Evolutionary conservation across 176 grass and related monocot species (phyloP), one percentile per base, ranked within the genome.

Genomic region (Lolium perenne): DNA sequence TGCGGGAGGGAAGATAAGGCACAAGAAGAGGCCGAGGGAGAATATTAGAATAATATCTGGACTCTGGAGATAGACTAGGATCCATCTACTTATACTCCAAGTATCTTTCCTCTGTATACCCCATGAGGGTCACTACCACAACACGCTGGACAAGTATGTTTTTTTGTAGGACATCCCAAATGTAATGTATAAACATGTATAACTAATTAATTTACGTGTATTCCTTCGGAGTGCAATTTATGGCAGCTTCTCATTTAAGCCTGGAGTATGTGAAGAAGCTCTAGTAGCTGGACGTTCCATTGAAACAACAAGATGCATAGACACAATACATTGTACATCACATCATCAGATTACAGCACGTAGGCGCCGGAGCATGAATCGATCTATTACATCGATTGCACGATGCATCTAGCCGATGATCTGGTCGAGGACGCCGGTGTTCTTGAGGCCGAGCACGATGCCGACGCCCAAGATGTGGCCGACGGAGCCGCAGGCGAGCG

Each of bases 391-490:
- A 81, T 6, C 14, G 21, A 63, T 14, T 9, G 38, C 67, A 6
- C 12, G n/a, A 74, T 48, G 71, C 11, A 74, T 26, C 80, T 87
- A 91, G 81, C 85, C 81, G 85, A 91, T 10, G 81, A 93, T 95
- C 82, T 95, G 87, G 86, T 89, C 88, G 38, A 98, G 68, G 38
- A 67, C 74, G 65, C 96, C 96, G 78, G 83, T 61, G 88, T 85
- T 95, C 94, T 98, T 98, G 86, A 98, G 93, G 2, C 96, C 93
- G 58, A 98, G 87, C 29, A 98, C 96, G 60, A 92, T 71, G 83
- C 97, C 97, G 84, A 94, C 96, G 82, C 96, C 96, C 20, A 98
- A 8, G 77, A 98, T 94, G 86, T 98, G 96, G 45, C 93, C 93
- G 57, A 98, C 90, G 23, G 41, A 6, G 79, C 96, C 96, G 82